phyloP scores from a whole-genome alignment of 73 alveolate genomes.

The Paramecium pentaurelia region DNA sequence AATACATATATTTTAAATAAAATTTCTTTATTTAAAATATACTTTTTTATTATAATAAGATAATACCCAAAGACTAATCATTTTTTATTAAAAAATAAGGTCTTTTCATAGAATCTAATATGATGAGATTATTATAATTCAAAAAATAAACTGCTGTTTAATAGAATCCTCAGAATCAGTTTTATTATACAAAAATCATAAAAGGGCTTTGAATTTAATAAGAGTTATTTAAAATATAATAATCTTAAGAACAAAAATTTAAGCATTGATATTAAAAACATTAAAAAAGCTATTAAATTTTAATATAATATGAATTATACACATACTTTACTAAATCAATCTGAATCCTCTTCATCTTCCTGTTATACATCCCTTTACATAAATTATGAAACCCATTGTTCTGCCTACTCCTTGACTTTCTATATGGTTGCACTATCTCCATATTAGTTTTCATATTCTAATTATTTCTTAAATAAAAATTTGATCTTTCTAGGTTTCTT shows the following conservation, averaged over 20 bases:
- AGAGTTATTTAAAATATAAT: too few species aligned
- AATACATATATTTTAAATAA: too few species aligned
- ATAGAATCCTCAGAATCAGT: too few species aligned
- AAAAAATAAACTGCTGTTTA: background rate
- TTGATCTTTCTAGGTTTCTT: slow-evolving; percentile 73
- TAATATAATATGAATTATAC: background rate
- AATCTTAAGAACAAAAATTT: background rate
- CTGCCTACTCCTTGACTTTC: slow-evolving; percentile 73
- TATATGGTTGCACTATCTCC: slow-evolving; percentile 69
- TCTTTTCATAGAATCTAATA: too few species aligned
- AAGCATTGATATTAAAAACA: too few species aligned
- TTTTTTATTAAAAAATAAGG: too few species aligned
- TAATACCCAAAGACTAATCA: too few species aligned
- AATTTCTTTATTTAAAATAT: background rate
- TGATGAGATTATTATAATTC: background rate
- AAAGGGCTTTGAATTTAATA: background rate
- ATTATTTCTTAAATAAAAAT: slow-evolving; percentile 73
- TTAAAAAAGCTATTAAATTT: background rate
- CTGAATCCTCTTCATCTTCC: slow-evolving; percentile 1
- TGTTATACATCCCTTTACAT: background rate
- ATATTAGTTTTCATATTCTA: slow-evolving; percentile 71
- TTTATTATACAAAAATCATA: slow-evolving; percentile 4
- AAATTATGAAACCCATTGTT: slow-evolving; percentile 52
- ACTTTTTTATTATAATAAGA: too few species aligned
- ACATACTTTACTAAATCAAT: background rate